These are phyloP conservation scores for Sugiyamaella paludigena DNA, from an alignment of 1,139 yeast species.

Conservation along the genomic window DNA sequence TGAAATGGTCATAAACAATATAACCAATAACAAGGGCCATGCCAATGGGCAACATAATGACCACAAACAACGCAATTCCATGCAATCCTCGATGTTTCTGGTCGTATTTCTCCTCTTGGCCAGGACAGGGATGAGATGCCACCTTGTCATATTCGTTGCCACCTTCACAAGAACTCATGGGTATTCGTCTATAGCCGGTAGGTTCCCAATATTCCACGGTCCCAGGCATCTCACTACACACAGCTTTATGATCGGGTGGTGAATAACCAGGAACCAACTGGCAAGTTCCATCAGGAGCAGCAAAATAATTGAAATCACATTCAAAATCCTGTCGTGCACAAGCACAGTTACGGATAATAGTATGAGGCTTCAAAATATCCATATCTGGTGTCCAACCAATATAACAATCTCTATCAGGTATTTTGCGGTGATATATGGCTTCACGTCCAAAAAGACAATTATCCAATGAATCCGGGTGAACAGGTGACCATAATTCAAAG, in stretches of 20 bases:
- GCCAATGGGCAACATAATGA: slow-evolving; percentile 56
- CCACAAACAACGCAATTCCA: slow-evolving; percentile 53
- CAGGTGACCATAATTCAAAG: slow-evolving; percentile 80
- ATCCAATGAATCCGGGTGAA: slow-evolving; percentile 56
- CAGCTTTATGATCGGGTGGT: slow-evolving; percentile 62
- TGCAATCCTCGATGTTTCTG: slow-evolving; percentile 54
- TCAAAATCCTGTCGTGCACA: slow-evolving; percentile 90
- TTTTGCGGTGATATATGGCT: slow-evolving; percentile 71
- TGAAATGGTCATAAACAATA: slow-evolving; percentile 80
- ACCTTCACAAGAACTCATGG: slow-evolving; percentile 71
- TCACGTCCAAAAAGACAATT: slow-evolving; percentile 89
- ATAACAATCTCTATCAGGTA: slow-evolving; percentile 65
- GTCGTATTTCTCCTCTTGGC: slow-evolving; percentile 66
- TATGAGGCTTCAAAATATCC: slow-evolving; percentile 54
- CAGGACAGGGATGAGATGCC: slow-evolving; percentile 81
- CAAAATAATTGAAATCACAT: slow-evolving; percentile 82
- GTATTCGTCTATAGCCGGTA: slow-evolving; percentile 76
- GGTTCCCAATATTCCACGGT: slow-evolving; percentile 70
- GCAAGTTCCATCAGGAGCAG: slow-evolving; percentile 80
- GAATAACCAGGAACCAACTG: slow-evolving; percentile 68
- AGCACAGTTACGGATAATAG: slow-evolving; percentile 63
- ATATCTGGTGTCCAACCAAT: slow-evolving; percentile 50
- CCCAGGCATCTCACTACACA: slow-evolving; percentile 57
- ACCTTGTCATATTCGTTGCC: slow-evolving; percentile 67
- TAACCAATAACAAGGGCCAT: slow-evolving; percentile 59